phyloP scores from a whole-genome alignment of 1,139 yeast genomes.

The Pichia inconspicua region DNA sequence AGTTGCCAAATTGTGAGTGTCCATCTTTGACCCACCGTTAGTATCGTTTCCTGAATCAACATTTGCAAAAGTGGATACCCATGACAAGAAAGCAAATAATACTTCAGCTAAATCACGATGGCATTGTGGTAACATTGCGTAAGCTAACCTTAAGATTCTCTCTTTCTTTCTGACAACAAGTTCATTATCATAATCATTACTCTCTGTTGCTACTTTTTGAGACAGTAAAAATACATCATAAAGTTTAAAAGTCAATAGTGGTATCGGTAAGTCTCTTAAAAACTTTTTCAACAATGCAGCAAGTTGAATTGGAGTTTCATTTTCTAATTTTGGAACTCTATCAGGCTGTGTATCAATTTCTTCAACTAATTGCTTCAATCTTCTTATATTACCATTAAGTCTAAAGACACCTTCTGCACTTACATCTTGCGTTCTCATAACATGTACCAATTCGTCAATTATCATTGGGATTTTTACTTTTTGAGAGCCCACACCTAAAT shows the following conservation, averaged over 20 bases:
- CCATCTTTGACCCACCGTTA: constrained; percentile 94
- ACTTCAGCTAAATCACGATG: constrained; percentile 88
- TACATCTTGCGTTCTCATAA: constrained; percentile 87
- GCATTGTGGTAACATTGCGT: constrained; percentile 72
- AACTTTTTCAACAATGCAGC: constrained; percentile 92
- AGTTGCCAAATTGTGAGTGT: constrained; percentile 87
- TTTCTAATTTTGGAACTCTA: constrained; percentile 61
- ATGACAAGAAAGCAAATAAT: constrained; percentile 72
- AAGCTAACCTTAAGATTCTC: constrained; percentile 58
- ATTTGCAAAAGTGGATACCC: constrained; percentile 96
- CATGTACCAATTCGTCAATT: constrained; percentile 76
- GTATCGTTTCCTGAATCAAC: constrained; percentile 57
- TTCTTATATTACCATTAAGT: constrained; percentile 89
- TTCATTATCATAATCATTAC: constrained; percentile 32
- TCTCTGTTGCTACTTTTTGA: constrained; percentile 35
- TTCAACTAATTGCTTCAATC: constrained; percentile 66
- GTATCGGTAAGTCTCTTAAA: constrained; percentile 87
- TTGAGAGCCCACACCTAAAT: constrained; percentile 78
- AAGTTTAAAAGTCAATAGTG: constrained; percentile 68
- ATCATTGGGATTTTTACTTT: constrained; percentile 77
- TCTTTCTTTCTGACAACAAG: constrained; percentile 32
- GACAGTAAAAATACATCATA: constrained; percentile 79
- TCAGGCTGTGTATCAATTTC: constrained; percentile 65
- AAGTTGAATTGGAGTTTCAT: constrained; percentile 82
- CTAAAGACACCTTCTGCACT: constrained; percentile 96